phyloP scores from a whole-genome alignment of 1,284 basidiomycete species.

The Tylopilus sp. region DNA sequence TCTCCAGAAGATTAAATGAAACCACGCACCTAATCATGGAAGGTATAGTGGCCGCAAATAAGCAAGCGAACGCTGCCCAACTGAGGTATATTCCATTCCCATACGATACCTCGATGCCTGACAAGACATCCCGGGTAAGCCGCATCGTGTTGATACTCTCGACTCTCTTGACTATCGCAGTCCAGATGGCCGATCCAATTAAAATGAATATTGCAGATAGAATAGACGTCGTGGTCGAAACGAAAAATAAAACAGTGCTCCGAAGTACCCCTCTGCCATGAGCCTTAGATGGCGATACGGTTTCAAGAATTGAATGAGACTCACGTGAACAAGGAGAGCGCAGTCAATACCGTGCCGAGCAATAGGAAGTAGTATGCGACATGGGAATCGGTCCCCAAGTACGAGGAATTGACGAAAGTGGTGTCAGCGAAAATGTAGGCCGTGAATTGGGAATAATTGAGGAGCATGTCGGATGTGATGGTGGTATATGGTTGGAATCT shows the following conservation, averaged over 20 bases:
- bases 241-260: constrained; percentile 59
- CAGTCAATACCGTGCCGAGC: constrained; percentile 63
- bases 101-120: constrained; percentile 59
- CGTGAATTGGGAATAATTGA: constrained; percentile 57
- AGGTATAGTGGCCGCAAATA: constrained; percentile 59
- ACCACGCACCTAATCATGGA: constrained; percentile 62
- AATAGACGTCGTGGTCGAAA: constrained; percentile 59
- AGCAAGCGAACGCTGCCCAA: constrained; percentile 66
- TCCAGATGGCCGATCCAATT: constrained; percentile 71
- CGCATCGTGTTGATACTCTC: constrained; percentile 53
- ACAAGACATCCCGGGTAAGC: constrained; percentile 40
- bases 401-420: constrained; percentile 57
- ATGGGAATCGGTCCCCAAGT: constrained; percentile 57
- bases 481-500: constrained; percentile 58
- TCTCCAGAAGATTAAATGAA: neutral
- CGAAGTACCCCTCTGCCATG: constrained; percentile 57
- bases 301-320: constrained; percentile 18
- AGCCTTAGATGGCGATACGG: constrained; percentile 7
- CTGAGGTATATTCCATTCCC: constrained; percentile 59
- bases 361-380: constrained; percentile 73
- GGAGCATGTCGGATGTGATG: constrained; percentile 60
- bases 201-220: constrained; percentile 59
- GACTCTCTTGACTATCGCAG: constrained; percentile 62
- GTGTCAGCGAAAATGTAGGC: constrained; percentile 47
- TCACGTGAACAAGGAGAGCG: constrained; percentile 58